Evolutionary conservation across 345 rosid species (phyloP).

Genomic region (Eucalyptus tenuipes): DNA sequence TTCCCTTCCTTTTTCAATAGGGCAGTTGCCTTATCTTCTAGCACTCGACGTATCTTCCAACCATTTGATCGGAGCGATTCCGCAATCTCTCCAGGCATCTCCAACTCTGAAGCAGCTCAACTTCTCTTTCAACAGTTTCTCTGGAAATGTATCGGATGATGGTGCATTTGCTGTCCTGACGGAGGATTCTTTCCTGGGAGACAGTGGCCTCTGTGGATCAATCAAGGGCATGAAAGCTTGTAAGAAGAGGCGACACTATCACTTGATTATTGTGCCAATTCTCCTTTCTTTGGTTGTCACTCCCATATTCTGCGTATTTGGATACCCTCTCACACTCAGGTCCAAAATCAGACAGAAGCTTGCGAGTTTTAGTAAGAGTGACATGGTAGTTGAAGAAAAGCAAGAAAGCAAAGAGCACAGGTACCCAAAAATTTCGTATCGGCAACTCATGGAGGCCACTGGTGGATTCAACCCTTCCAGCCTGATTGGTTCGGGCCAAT

Average conservation of each 20-base stretch:
- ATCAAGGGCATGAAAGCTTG: slow-evolving; percentile 66
- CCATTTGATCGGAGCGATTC: slow-evolving; percentile 49
- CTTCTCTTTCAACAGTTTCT: slow-evolving; percentile 66
- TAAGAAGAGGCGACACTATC: slow-evolving; percentile 21
- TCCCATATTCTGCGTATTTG: slow-evolving; percentile 33
- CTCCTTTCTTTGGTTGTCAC: slow-evolving; percentile 40
- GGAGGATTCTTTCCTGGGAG: slow-evolving; percentile 59
- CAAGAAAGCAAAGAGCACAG: slow-evolving; percentile 25
- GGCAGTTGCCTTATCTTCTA: slow-evolving; percentile 59
- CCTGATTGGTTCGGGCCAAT: slow-evolving; percentile 71
- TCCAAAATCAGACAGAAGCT: slow-evolving; percentile 29
- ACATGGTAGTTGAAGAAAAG: slow-evolving; percentile 40
- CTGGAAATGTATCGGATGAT: slow-evolving; percentile 45
- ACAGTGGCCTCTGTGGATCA: slow-evolving; percentile 57
- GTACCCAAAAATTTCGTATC: slow-evolving; percentile 57
- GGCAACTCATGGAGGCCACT: slow-evolving; percentile 66
- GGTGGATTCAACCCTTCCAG: slow-evolving; percentile 59
- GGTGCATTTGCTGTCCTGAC: slow-evolving; percentile 56
- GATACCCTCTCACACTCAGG: slow-evolving; percentile 23
- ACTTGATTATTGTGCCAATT: slow-evolving; percentile 31
- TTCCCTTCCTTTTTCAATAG: slow-evolving; percentile 50
- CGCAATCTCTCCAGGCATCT: slow-evolving; percentile 46
- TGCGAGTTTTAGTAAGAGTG: slow-evolving; percentile 10
- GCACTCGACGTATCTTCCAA: slow-evolving; percentile 60
- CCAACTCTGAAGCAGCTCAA: slow-evolving; percentile 50